Base-by-base conservation (phyloP, 495 filamentous ascomycete genomes). In the Xylaria venustula region DNA sequence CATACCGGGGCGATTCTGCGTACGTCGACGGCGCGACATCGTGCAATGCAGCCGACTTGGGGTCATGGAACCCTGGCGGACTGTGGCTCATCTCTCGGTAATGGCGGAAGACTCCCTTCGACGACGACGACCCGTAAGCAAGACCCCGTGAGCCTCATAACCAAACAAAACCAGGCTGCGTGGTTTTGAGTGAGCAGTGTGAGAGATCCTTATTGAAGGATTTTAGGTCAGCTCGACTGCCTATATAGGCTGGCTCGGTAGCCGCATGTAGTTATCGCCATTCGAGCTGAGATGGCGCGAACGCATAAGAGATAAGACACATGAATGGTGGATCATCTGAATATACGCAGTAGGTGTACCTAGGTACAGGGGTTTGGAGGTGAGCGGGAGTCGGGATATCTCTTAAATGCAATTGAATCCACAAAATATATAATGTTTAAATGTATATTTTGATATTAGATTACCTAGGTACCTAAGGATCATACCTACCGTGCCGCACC, bases 81-180 rank as follows among this genome's bases (percentile, higher is more conserved):
- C 36, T 51, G 34, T 41, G 17, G 40, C 55, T 41, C 56, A 59
- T 59, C 34, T 59, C 34, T 37, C 26, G 9, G 44, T 32, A 46
- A 5, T 14, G 25, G 8, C 7, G 5, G 11, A 32, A 50, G 22
- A 22, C 28, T 51, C 30, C 46, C 32, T 51, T 51, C n/a, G n/a
- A n/a, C n/a, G n/a, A n/a, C 20, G 12, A 17, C 23, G 15, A 42
- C 32, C n/a, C 5, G 19, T 34, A 22, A 17, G 28, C 30, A 15
- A 2, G 32, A 25, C 25, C 8, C 15, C 3, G 9, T 19, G 25
- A 11, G 40, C 53, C 1, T 55, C 37, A n/a, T 15, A 26, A n/a
- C n/a, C 14, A 40, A 11, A 32, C 19, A 25, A 30, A 20, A 17
- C 23, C 22, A 14, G 25, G 42, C n/a, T 12, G 12, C 23, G 37